These are phyloP conservation scores for Colletotrichum incanum DNA, from an alignment of 2,329 filamentous ascomycete species.

Conservation along the genomic window DNA sequence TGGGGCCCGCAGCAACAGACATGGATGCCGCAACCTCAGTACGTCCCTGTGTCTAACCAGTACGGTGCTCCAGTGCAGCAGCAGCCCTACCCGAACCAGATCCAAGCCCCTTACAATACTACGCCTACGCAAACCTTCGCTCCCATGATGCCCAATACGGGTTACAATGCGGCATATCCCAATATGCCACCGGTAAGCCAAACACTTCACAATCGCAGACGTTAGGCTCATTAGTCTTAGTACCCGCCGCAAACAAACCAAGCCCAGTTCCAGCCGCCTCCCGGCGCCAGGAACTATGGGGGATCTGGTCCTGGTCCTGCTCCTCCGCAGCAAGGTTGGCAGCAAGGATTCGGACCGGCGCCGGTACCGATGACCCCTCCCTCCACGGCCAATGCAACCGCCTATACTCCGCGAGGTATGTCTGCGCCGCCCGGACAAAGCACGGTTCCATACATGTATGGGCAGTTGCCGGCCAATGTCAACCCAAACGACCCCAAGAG, in stretches of 20 bases:
- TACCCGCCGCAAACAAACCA: conserved; percentile 46
- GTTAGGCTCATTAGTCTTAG: conserved; percentile 26
- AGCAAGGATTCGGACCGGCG: conserved; percentile 53
- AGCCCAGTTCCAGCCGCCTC: conserved; percentile 34
- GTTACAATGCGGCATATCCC: conserved; percentile 62
- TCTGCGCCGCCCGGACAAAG: conserved; percentile 44
- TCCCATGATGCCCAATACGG: conserved; percentile 56
- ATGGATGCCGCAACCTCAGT: conserved; percentile 71
- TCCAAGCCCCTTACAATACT: conserved; percentile 61
- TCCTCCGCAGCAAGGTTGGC: conserved; percentile 55
- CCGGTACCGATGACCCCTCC: conserved; percentile 49
- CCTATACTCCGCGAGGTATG: conserved; percentile 51
- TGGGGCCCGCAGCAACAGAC: conserved; percentile 72
- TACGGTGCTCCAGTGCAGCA: conserved; percentile 59
- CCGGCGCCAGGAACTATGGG: conserved; percentile 56
- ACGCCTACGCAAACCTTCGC: conserved; percentile 61
- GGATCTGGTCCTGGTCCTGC: conserved; percentile 51
- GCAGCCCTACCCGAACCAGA: conserved; percentile 64
- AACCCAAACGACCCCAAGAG: conserved; percentile 81
- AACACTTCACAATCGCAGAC: background rate
- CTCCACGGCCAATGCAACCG: conserved; percentile 45
- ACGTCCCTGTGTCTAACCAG: conserved; percentile 62
- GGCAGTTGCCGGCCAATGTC: conserved; percentile 80
- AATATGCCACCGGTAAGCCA: conserved; percentile 62
- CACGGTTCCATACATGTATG: conserved; percentile 79